These are phyloP conservation scores for Pseudocercospora vitis DNA, from an alignment of 2,329 filamentous ascomycete genomes.

Conservation along the genomic window DNA sequence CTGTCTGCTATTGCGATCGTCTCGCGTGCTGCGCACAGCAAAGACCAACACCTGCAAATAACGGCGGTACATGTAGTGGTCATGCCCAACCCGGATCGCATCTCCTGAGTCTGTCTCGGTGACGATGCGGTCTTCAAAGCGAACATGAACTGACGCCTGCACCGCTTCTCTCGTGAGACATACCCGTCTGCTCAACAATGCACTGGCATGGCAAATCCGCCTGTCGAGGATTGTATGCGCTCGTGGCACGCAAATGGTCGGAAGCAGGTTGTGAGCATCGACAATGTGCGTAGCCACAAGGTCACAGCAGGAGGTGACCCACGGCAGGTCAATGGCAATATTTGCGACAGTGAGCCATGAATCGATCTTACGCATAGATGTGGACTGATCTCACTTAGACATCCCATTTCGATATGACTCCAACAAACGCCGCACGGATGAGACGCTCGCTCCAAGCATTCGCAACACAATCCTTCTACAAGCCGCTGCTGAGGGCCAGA, in stretches of 20 bases:
- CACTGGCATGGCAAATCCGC: not conserved
- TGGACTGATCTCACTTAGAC: not conserved
- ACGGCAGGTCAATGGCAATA: constrained; percentile 7
- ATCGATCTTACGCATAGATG: not conserved
- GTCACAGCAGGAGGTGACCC: not conserved
- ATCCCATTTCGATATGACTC: not conserved
- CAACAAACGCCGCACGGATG: not conserved
- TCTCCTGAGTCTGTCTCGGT: not conserved
- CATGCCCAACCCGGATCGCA: not conserved
- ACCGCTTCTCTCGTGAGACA: too few relatives aligned
- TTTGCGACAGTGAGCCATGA: not conserved
- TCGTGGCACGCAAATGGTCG: not conserved
- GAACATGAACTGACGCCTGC: too few relatives aligned
- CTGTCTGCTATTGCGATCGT: not conserved
- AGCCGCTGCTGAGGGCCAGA: constrained; percentile 2
- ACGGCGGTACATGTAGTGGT: not conserved
- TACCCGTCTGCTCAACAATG: too few relatives aligned
- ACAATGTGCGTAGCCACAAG: not conserved
- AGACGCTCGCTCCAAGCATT: not conserved
- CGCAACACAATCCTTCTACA: not conserved
- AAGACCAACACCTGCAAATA: not conserved
- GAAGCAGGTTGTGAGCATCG: not conserved
- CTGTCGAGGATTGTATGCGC: not conserved
- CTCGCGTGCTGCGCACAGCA: not conserved
- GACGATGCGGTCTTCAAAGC: not conserved